Evolutionary conservation across 352 stramenopile species (phyloP).

Genomic region (Phytophthora kernoviae): DNA sequence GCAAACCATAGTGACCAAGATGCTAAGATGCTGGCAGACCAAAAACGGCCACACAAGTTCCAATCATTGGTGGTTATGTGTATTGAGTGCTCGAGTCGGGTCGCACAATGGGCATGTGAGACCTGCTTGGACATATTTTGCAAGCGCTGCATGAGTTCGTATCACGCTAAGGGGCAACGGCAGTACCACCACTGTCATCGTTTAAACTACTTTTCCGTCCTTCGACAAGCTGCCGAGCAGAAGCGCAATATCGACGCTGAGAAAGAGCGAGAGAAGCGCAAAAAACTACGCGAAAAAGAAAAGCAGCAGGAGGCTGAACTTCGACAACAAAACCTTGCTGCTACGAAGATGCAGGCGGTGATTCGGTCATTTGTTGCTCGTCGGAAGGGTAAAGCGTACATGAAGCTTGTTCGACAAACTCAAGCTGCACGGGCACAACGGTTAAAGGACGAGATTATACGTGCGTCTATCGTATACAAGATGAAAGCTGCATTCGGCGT

Average conservation of each 20-base stretch:
- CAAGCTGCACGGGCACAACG: conserved; percentile 45
- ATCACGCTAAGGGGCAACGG: conserved; percentile 62
- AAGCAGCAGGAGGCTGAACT: conserved; percentile 22
- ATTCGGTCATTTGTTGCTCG: conserved; percentile 40
- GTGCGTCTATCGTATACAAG: conserved; percentile 46
- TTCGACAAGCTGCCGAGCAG: conserved; percentile 53
- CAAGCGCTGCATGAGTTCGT: conserved; percentile 64
- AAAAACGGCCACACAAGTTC: conserved; percentile 38
- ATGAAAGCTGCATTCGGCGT: conserved; percentile 45
- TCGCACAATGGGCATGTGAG: conserved; percentile 71
- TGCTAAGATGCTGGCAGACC: background rate
- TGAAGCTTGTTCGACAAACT: conserved; percentile 56
- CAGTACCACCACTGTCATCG: conserved; percentile 60
- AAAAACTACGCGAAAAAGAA: conserved; percentile 32
- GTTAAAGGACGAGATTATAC: conserved; percentile 45
- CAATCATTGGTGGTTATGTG: conserved; percentile 69
- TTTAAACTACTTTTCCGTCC: conserved; percentile 72
- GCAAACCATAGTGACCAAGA: background rate
- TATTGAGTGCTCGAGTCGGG: conserved; percentile 52
- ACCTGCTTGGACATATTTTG: conserved; percentile 70
- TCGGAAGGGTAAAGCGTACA: conserved; percentile 47
- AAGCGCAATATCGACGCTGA: conserved; percentile 37
- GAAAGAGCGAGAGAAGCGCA: conserved; percentile 39
- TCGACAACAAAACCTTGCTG: conserved; percentile 29
- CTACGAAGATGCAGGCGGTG: conserved; percentile 49